Conservation (phyloP, 1,139 yeast genomes). For the Hyphopichia fennica region DNA sequence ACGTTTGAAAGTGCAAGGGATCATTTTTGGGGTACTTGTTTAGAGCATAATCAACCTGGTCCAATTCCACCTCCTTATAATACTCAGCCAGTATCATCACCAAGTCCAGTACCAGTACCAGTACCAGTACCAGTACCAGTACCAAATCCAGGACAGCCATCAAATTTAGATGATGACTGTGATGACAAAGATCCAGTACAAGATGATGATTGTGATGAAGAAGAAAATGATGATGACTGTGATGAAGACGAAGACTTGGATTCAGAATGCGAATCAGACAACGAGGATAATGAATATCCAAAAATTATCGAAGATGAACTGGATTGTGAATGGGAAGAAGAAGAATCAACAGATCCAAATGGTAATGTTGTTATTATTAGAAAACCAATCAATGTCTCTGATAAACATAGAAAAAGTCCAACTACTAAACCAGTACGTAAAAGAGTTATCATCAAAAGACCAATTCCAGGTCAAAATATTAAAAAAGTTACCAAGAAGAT, state of each 20-base stretch:
- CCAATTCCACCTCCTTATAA: constrained; percentile 3
- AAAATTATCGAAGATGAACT: not conserved
- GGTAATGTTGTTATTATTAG: constrained; percentile 21
- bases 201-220: constrained; percentile 4
- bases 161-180: not conserved
- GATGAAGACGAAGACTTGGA: constrained; percentile 13
- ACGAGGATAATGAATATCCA: not conserved
- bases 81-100: constrained; percentile 7
- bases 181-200: not conserved
- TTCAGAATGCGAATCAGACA: constrained; percentile 1
- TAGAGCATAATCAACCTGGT: constrained; percentile 34
- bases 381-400: constrained; percentile 22
- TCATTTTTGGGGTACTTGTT: constrained; percentile 55
- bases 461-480: constrained; percentile 2
- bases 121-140: constrained; percentile 4
- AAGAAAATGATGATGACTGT: constrained; percentile 9
- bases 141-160: not conserved
- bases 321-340: constrained; percentile 26
- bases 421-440: constrained; percentile 13
- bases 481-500: not conserved
- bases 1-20: constrained; percentile 50
- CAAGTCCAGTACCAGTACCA: constrained; percentile 5
- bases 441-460: constrained; percentile 15
- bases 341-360: constrained; percentile 17
- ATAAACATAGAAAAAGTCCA: constrained; percentile 13